Conservation (phyloP, 73 alveolate genomes). For the Paramecium sexaurelia region DNA sequence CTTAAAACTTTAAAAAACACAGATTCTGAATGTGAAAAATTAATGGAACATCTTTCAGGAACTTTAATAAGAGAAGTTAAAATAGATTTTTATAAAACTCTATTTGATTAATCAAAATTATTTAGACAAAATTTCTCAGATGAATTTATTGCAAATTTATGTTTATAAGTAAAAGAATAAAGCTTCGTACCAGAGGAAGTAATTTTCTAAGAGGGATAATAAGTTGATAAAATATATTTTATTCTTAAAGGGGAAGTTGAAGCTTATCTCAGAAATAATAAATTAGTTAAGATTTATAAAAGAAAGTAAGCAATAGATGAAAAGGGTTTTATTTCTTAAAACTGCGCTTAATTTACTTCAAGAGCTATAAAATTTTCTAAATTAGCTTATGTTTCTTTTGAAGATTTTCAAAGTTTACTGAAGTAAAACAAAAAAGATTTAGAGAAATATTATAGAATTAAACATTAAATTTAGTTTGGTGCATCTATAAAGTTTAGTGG, state of each 20-base stretch:
- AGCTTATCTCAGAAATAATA: neutral
- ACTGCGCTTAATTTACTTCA: neutral
- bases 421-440: neutral
- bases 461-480: conserved; percentile 31
- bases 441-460: conserved; percentile 22
- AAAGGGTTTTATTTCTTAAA: neutral
- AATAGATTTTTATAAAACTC: conserved; percentile 52
- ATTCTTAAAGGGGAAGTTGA: conserved; percentile 64
- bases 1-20: neutral
- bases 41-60: conserved; percentile 42
- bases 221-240: conserved; percentile 47
- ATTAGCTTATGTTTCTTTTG: conserved; percentile 34
- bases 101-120: conserved; percentile 32
- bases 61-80: conserved; percentile 51
- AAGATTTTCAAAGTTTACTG: neutral
- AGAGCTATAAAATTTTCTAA: conserved; percentile 40
- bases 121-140: conserved; percentile 39
- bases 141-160: conserved; percentile 17
- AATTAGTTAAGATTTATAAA: neutral
- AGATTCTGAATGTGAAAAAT: conserved; percentile 41
- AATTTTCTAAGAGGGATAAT: conserved; percentile 13
- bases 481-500: conserved; percentile 33
- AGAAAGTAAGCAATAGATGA: conserved; percentile 3
- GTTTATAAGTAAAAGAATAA: conserved; percentile 50
- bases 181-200: conserved; percentile 65